Evolutionary conservation across 1,139 yeast genomes (phyloP).

Genomic region (Maudiozyma humilis): DNA sequence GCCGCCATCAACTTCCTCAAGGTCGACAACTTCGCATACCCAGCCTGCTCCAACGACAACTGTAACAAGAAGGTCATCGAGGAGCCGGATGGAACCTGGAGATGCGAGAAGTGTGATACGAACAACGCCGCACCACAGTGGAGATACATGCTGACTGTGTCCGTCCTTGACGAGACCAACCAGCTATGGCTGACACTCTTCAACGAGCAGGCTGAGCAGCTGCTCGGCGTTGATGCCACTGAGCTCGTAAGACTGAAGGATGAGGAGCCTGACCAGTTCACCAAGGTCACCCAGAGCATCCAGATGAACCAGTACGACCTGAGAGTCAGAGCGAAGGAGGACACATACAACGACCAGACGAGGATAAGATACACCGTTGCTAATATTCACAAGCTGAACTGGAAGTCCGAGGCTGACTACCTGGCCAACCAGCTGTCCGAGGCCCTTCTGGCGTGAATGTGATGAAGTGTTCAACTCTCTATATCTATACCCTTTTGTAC

Average conservation of each 20-base stretch:
- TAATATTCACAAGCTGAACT: constrained; percentile 50
- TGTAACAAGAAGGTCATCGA: constrained; percentile 82
- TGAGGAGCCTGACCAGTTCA: constrained; percentile 41
- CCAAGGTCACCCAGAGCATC: constrained; percentile 42
- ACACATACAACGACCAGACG: constrained; percentile 68
- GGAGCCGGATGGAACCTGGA: constrained; percentile 69
- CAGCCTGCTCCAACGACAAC: constrained; percentile 71
- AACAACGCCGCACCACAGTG: constrained; percentile 61
- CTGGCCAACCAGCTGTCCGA: constrained; percentile 35
- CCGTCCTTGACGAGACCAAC: constrained; percentile 71
- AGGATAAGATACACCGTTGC: constrained; percentile 70
- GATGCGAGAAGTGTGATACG: constrained; percentile 86
- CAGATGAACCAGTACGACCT: constrained; percentile 65
- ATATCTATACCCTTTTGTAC: not conserved
- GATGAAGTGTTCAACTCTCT: not conserved
- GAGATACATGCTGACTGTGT: constrained; percentile 67
- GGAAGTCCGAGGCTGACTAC: constrained; percentile 51
- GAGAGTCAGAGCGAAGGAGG: constrained; percentile 75
- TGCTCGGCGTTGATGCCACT: constrained; percentile 64
- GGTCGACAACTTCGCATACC: constrained; percentile 73
- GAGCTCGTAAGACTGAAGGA: constrained; percentile 50
- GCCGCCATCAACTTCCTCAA: constrained; percentile 67
- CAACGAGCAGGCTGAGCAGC: constrained; percentile 68
- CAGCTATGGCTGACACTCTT: constrained; percentile 83
- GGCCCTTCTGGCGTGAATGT: constrained; percentile 8